Conservation (phyloP, 345 rosid species). For the Firmiana major region DNA sequence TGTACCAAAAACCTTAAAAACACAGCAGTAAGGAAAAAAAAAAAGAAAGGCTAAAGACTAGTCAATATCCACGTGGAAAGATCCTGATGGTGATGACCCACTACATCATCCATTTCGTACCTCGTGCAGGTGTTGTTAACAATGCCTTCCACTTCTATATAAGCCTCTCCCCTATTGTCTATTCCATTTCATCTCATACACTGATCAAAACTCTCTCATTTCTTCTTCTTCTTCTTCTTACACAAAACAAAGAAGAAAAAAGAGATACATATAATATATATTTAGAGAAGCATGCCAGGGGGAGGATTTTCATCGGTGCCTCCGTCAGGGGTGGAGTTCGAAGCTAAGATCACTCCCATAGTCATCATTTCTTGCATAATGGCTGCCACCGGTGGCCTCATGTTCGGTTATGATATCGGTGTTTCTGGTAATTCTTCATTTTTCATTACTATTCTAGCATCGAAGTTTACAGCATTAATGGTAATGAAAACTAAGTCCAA, state of each 20-base stretch:
- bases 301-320: conserved; percentile 60
- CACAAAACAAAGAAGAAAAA: background rate
- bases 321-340: conserved; percentile 61
- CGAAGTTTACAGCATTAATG: background rate
- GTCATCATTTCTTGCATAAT: conserved; percentile 82
- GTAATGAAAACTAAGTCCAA: background rate
- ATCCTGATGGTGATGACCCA: conserved; percentile 26
- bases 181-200: background rate
- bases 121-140: background rate
- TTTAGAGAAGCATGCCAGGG: conserved; percentile 46
- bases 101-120: conserved; percentile 21
- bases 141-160: conserved; percentile 14
- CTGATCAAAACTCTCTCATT: background rate
- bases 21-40: too few species aligned
- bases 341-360: conserved; percentile 92
- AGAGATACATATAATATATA: background rate
- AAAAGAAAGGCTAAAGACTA: background rate
- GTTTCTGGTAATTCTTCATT: conserved; percentile 54
- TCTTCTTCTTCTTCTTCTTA: conserved; percentile 3
- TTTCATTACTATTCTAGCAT: background rate
- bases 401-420: conserved; percentile 95
- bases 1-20: background rate
- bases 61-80: conserved; percentile 34
- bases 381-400: conserved; percentile 99
- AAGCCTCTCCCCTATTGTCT: background rate